Conservation (phyloP, 257 asterid species). For the Linaria vulgaris region DNA sequence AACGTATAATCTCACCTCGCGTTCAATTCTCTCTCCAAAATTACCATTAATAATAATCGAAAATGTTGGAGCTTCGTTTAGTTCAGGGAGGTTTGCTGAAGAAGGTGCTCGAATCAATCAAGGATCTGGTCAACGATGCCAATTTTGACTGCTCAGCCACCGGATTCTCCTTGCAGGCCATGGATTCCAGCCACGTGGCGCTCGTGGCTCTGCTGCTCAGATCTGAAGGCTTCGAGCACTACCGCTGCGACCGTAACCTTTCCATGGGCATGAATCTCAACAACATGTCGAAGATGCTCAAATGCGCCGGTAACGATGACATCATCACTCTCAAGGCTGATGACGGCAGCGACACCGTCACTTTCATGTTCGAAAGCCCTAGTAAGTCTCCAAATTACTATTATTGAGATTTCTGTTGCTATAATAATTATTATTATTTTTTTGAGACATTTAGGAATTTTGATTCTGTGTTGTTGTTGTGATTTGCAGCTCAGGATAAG, state of each 20-base stretch:
- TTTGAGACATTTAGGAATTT: too few relatives aligned
- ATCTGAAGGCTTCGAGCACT: slow-evolving; percentile 70
- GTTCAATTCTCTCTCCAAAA: background rate
- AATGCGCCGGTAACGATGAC: slow-evolving; percentile 65
- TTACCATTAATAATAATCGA: background rate
- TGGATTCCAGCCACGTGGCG: slow-evolving; percentile 73
- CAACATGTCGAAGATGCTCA: slow-evolving; percentile 58
- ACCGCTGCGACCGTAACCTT: slow-evolving; percentile 63
- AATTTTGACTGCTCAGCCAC: slow-evolving; percentile 66
- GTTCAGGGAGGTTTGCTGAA: slow-evolving; percentile 62
- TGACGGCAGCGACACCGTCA: slow-evolving; percentile 60
- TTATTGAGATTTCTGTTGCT: too few relatives aligned
- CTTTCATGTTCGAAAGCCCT: slow-evolving; percentile 71
- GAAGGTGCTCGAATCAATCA: slow-evolving; percentile 58
- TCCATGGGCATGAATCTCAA: slow-evolving; percentile 65
- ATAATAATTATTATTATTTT: too few relatives aligned
- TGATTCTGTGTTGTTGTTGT: background rate
- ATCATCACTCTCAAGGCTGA: slow-evolving; percentile 65
- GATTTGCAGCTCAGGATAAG: slow-evolving; percentile 52
- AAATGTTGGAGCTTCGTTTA: slow-evolving; percentile 57
- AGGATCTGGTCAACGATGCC: slow-evolving; percentile 62
- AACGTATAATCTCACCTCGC: too few relatives aligned
- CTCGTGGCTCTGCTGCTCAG: slow-evolving; percentile 61
- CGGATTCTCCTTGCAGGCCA: slow-evolving; percentile 64
- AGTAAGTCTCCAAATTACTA: slow-evolving; percentile 25